Conservation (phyloP, 73 alveolate genomes). For the Tetrahymena thermophila region DNA sequence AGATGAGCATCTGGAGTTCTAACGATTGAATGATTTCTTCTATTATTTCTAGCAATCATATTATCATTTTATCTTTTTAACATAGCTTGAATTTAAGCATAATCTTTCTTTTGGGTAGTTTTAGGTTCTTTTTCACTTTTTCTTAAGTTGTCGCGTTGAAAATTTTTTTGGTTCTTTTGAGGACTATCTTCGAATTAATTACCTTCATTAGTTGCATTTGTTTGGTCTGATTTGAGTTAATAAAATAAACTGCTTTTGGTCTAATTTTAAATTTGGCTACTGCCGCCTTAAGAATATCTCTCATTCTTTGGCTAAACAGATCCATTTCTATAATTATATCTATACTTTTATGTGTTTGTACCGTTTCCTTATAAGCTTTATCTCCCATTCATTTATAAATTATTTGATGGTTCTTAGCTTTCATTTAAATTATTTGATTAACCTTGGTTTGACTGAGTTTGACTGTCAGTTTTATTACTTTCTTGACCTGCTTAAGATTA, state of each 20-base stretch:
- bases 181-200: neutral
- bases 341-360: too few species aligned
- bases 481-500: neutral
- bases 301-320: neutral
- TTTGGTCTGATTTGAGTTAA: neutral
- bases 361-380: neutral
- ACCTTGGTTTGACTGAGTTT: neutral
- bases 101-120: neutral
- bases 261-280: neutral
- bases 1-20: neutral
- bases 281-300: neutral
- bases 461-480: neutral
- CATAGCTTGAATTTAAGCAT: neutral
- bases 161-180: neutral
- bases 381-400: neutral
- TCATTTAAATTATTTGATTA: neutral
- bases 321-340: neutral
- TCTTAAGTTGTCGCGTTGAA: neutral
- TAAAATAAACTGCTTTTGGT: neutral
- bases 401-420: neutral
- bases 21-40: neutral
- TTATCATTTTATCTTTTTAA: neutral
- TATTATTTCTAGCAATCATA: neutral
- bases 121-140: neutral
- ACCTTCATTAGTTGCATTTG: neutral